Evolutionary conservation across 768 basidiomycete genomes (phyloP), one percentile per base, ranked within the genome.

Genomic region (Lyophyllum decastes): DNA sequence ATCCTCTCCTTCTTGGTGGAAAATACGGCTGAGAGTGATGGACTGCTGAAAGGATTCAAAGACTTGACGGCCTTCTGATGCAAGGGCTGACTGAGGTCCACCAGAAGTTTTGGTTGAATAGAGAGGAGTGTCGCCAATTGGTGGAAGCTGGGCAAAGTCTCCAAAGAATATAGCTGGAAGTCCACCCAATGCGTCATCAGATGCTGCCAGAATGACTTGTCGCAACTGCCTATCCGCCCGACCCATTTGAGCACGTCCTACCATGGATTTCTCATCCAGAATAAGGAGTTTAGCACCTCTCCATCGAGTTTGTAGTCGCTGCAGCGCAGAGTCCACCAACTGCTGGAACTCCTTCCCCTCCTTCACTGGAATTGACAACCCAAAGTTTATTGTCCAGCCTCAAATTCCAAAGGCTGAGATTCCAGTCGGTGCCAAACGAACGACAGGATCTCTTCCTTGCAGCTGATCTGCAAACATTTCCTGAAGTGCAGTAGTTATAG

Each of bases 211-310:
- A 41, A 55, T 62, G 17, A 55, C 43, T 52, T 65, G 64, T 19
- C 55, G 54, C 9, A 62, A 48, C 0, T 58, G 58, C 2, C 59
- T 51, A 46, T 71, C 68, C 50, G 57, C 54, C 11, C 50, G 24
- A 1, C 67, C 64, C 22, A 69, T 11, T 38, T 51, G 56, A 41
- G 48, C 49, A 7, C 55, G 33, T 7, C 69, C 68, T 35, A 70
- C 55, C 68, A 70, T 69, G 0, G 66, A 68, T 46, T 70, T 70
- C 40, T 69, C 65, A 62, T 70, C 68, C 0, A 64, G 30, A 9
- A 69, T 68, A 11, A 69, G 47, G 2, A 69, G 55, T n/a, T 64
- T 26, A n/a, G 19, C 30, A 30, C 30, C 30, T 40, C n/a, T 48
- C 22, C 33, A 55, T 2, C 19, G n/a, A 19, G 35, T 8, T 48